Evolutionary conservation across 2,329 filamentous ascomycete species (phyloP).

Genomic region (Calonectria crousiana): DNA sequence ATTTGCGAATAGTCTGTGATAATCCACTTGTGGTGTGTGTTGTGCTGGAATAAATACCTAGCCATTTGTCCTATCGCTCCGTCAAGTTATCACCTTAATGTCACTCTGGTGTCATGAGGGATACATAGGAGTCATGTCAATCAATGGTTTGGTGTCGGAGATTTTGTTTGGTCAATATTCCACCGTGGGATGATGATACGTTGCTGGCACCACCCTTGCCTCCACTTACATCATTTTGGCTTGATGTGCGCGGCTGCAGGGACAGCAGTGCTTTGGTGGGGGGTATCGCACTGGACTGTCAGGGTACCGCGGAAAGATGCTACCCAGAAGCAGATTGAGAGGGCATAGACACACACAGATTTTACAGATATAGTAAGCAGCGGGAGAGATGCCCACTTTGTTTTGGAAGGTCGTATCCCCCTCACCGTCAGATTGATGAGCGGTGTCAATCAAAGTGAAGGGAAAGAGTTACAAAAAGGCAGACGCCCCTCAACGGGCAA

Average conservation of each 20-base stretch:
- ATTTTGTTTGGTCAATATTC: background rate
- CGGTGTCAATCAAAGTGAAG: background rate
- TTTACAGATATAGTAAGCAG: background rate
- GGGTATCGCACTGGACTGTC: background rate
- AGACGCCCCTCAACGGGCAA: slow-evolving; percentile 1
- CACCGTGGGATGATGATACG: background rate
- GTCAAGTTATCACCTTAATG: background rate
- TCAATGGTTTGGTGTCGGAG: background rate
- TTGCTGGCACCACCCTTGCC: slow-evolving; percentile 9
- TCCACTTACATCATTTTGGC: slow-evolving; percentile 24
- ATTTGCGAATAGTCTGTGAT: background rate
- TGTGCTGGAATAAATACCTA: background rate
- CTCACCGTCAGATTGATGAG: slow-evolving; percentile 7
- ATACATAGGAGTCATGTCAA: background rate
- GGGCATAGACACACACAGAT: background rate
- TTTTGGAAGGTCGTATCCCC: background rate
- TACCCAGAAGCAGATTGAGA: background rate
- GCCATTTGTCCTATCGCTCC: too few species aligned
- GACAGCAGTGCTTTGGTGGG: slow-evolving; percentile 17
- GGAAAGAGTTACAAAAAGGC: slow-evolving; percentile 4
- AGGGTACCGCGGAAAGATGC: background rate
- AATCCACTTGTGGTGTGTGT: background rate
- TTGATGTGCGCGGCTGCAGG: slow-evolving; percentile 10
- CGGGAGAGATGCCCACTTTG: background rate
- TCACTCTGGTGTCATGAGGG: background rate